phyloP scores from a whole-genome alignment of 495 filamentous ascomycete species.

The Aspergillus hancockii region DNA sequence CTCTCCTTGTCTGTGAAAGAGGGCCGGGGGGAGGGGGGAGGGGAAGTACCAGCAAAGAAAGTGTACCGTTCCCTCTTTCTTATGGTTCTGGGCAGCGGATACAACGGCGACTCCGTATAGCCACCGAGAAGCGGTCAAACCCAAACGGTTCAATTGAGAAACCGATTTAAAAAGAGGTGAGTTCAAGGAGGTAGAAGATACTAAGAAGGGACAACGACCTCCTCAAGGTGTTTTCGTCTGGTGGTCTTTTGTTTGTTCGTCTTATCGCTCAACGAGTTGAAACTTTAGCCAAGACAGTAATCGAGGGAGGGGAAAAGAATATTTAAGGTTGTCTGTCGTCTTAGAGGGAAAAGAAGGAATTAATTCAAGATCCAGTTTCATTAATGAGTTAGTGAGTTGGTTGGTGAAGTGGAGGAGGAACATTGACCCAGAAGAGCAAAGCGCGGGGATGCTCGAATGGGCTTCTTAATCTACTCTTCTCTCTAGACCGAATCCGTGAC shows the following conservation, averaged over 20 bases:
- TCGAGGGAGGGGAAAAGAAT: constrained; percentile 5
- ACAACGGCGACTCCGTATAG: constrained; percentile 17
- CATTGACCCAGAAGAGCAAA: constrained; percentile 2
- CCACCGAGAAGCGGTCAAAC: constrained; percentile 7
- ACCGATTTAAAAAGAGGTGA: neutral
- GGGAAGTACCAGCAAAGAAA: neutral
- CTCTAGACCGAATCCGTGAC: neutral
- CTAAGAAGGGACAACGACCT: no score
- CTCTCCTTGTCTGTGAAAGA: neutral
- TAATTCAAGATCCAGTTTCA: neutral
- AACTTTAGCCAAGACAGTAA: constrained; percentile 1
- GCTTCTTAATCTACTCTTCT: neutral
- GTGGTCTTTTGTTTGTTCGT: neutral
- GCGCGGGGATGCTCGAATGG: neutral
- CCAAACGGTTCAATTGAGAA: neutral
- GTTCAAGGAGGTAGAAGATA: no score
- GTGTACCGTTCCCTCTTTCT: constrained; percentile 5
- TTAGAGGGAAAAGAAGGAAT: neutral
- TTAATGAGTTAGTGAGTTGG: neutral
- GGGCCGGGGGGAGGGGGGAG: neutral
- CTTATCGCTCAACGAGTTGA: neutral
- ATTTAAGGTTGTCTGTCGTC: neutral
- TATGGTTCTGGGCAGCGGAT: constrained; percentile 21
- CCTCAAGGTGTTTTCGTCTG: no score
- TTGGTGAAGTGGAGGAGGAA: neutral